phyloP scores from a whole-genome alignment of 345 rosid species.

The Eucalyptus erythrocorys region DNA sequence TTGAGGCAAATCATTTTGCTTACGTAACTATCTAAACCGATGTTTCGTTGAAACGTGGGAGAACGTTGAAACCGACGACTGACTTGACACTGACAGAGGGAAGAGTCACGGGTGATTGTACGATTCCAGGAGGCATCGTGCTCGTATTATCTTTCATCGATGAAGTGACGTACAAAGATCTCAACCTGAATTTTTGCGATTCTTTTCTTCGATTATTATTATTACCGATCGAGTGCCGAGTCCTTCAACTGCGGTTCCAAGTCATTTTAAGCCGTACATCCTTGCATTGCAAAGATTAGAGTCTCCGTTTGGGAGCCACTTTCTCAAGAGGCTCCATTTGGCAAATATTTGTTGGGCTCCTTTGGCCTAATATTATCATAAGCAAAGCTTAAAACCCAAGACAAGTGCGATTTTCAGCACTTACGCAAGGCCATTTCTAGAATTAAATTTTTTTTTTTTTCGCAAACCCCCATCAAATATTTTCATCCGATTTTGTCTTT shows the following conservation, averaged over 20 bases:
- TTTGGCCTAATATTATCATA: too few relatives aligned
- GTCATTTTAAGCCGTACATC: too few relatives aligned
- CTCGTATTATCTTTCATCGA: neutral
- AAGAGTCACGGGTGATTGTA: neutral
- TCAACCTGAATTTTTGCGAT: neutral
- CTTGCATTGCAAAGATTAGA: neutral
- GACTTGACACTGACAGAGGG: neutral
- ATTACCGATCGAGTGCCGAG: neutral
- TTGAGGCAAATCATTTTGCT: neutral
- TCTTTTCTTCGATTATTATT: too few relatives aligned
- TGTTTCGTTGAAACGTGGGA: neutral
- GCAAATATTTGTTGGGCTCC: too few relatives aligned
- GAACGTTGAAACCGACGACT: neutral
- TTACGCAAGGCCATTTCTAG: accelerated
- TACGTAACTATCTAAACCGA: neutral
- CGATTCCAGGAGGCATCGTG: neutral
- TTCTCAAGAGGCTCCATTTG: too few relatives aligned
- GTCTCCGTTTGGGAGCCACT: too few relatives aligned
- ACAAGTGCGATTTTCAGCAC: accelerated
- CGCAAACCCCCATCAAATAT: too few relatives aligned
- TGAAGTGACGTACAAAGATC: neutral
- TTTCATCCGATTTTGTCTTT: too few relatives aligned
- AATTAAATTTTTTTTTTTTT: too few relatives aligned
- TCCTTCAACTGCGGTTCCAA: neutral
- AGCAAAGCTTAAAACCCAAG: too few relatives aligned